A percentile compares a stretch with the other conserved stretches of the same genome.
These are phyloP conservation scores for Zygosaccharomyces kombuchaensis DNA, from an alignment of 805 yeast species.

Conservation along the genomic window DNA sequence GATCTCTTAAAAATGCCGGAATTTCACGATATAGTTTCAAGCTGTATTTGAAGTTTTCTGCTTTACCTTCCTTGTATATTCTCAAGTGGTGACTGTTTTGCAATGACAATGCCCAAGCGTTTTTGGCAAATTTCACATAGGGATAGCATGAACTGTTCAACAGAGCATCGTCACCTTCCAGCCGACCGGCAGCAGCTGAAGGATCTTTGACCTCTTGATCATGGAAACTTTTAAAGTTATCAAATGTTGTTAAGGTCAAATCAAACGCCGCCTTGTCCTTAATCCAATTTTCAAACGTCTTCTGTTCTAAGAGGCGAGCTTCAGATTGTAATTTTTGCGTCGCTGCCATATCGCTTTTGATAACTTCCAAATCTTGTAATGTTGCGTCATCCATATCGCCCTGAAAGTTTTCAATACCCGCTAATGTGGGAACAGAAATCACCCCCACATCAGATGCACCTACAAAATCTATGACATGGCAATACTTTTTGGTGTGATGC, in stretches of 20 bases:
- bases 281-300: constrained; percentile 15
- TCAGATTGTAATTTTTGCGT: constrained; percentile 13
- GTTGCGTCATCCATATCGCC: constrained; percentile 32
- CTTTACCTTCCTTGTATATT: constrained; percentile 27
- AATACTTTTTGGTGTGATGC: constrained; percentile 54
- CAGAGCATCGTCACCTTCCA: constrained; percentile 1
- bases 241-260: constrained; percentile 37
- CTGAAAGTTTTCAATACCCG: constrained; percentile 30
- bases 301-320: constrained; percentile 5
- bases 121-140: constrained; percentile 34
- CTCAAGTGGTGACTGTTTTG: constrained; percentile 19
- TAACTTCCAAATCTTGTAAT: constrained; percentile 32
- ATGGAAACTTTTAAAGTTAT: constrained; percentile 37
- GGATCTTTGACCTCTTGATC: constrained; percentile 3
- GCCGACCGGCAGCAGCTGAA: background rate
- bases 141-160: constrained; percentile 31
- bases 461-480: constrained; percentile 78
- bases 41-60: constrained; percentile 12
- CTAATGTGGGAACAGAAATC: constrained; percentile 51
- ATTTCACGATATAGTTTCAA: constrained; percentile 19
- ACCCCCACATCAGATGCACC: constrained; percentile 54
- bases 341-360: constrained; percentile 20
- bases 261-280: constrained; percentile 25
- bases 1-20: constrained; percentile 18
- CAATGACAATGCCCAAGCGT: constrained; percentile 34